These are phyloP conservation scores for Somion occarium DNA, from an alignment of 1,284 basidiomycete genomes.

Conservation along the genomic window DNA sequence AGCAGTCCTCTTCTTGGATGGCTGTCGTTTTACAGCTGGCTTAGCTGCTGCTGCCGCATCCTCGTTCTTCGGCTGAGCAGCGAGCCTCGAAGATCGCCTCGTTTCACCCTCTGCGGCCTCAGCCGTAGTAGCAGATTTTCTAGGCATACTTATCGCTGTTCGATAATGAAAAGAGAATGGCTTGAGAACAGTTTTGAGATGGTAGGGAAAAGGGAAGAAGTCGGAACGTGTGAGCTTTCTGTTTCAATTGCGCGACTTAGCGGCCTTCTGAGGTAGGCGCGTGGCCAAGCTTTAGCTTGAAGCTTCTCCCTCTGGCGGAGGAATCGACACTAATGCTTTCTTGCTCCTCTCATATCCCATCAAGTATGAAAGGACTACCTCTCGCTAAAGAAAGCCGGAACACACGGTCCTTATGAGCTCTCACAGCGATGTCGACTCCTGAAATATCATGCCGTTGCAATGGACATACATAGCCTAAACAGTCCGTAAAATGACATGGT, in stretches of 20 bases:
- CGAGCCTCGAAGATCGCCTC: constrained; percentile 26
- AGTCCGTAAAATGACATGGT: too few relatives aligned
- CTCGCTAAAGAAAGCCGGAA: too few relatives aligned
- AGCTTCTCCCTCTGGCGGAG: too few relatives aligned
- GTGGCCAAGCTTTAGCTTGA: too few relatives aligned
- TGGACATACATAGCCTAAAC: too few relatives aligned
- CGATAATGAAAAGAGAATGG: neutral
- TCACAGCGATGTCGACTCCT: too few relatives aligned
- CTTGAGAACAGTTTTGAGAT: neutral
- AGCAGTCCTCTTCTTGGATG: constrained; percentile 21
- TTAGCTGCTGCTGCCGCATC: constrained; percentile 14
- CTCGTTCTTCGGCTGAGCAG: constrained; percentile 27
- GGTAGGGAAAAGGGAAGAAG: neutral
- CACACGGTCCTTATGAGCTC: too few relatives aligned
- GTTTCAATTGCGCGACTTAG: neutral
- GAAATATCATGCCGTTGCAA: too few relatives aligned
- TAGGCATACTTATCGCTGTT: neutral
- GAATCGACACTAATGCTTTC: too few relatives aligned
- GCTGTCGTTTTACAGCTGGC: constrained; percentile 17
- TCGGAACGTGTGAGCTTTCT: neutral
- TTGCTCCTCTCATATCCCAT: too few relatives aligned
- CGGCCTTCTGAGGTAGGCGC: too few relatives aligned
- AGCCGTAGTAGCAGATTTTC: neutral
- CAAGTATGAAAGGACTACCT: too few relatives aligned
- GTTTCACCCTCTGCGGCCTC: constrained; percentile 7